These are phyloP conservation scores for Pluteus cervinus DNA, from an alignment of 768 basidiomycete genomes.

Conservation along the genomic window DNA sequence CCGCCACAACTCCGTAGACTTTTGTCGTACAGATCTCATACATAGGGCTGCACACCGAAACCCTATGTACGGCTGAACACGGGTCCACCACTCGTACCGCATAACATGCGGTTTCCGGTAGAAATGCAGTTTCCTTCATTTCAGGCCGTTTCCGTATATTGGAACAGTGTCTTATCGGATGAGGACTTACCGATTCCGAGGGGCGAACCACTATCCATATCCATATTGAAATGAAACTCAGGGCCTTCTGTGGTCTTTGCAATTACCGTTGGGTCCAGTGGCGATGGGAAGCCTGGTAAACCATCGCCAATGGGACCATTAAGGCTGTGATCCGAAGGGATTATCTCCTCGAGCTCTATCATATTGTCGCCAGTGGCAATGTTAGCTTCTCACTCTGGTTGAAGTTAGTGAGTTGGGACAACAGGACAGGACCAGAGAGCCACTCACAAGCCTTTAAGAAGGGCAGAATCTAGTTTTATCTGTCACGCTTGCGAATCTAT, in stretches of 20 bases:
- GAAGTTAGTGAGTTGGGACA: neutral
- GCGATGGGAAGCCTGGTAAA: constrained; percentile 11
- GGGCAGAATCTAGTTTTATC: constrained; percentile 20
- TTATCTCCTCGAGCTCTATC: constrained; percentile 12
- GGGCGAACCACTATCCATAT: constrained; percentile 27
- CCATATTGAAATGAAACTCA: constrained; percentile 29
- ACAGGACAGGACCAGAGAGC: constrained; percentile 1
- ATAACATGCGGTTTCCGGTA: too few species aligned
- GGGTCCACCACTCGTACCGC: too few species aligned
- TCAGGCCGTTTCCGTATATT: neutral
- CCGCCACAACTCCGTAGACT: too few species aligned
- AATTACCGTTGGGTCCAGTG: constrained; percentile 14
- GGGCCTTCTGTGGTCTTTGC: constrained; percentile 9
- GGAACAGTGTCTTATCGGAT: neutral
- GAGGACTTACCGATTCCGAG: constrained; percentile 20
- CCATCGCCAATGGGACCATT: constrained; percentile 12
- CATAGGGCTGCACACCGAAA: too few species aligned
- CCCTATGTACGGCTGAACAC: too few species aligned
- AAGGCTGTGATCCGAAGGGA: constrained; percentile 14
- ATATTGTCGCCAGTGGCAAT: constrained; percentile 10
- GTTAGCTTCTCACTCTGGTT: constrained; percentile 19
- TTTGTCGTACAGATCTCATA: too few species aligned
- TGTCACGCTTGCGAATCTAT: constrained; percentile 19
- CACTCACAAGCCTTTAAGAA: constrained; percentile 17
- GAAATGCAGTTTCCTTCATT: too few species aligned